Conservation (phyloP, 257 asterid species). For the Solanum raphanifolium region DNA sequence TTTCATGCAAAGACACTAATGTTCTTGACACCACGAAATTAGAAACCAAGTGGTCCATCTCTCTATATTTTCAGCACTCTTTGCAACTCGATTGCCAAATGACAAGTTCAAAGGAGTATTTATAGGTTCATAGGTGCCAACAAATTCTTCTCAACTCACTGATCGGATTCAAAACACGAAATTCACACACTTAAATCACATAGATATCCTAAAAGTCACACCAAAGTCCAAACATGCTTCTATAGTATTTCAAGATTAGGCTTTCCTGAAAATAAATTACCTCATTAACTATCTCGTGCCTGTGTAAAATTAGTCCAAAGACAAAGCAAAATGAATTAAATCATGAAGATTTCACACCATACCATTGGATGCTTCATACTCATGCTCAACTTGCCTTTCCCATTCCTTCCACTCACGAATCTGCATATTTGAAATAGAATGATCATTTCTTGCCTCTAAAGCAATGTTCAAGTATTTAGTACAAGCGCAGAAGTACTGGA, state of each 20-base stretch:
- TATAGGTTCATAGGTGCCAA: neutral
- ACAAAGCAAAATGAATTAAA: neutral
- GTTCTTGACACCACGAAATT: neutral
- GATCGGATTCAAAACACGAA: neutral
- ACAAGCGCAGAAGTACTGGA: neutral
- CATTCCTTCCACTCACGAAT: slow-evolving; percentile 93
- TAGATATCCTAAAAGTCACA: neutral
- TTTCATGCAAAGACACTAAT: neutral
- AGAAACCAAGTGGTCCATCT: neutral
- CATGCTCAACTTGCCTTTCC: slow-evolving; percentile 43
- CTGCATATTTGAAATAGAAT: slow-evolving; percentile 19
- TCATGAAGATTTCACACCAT: neutral
- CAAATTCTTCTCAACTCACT: neutral
- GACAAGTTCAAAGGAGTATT: neutral
- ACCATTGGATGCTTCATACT: slow-evolving; percentile 41
- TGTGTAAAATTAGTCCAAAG: neutral
- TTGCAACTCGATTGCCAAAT: neutral
- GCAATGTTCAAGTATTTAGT: neutral
- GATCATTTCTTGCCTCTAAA: neutral
- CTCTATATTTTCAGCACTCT: neutral
- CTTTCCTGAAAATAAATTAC: neutral
- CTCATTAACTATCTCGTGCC: neutral
- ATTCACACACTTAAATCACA: neutral
- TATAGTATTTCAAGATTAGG: neutral
- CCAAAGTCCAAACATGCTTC: neutral